Evolutionary conservation across 1,284 basidiomycete species (phyloP), one percentile per base, ranked within the genome.

Genomic region (Cryptococcus sp.): DNA sequence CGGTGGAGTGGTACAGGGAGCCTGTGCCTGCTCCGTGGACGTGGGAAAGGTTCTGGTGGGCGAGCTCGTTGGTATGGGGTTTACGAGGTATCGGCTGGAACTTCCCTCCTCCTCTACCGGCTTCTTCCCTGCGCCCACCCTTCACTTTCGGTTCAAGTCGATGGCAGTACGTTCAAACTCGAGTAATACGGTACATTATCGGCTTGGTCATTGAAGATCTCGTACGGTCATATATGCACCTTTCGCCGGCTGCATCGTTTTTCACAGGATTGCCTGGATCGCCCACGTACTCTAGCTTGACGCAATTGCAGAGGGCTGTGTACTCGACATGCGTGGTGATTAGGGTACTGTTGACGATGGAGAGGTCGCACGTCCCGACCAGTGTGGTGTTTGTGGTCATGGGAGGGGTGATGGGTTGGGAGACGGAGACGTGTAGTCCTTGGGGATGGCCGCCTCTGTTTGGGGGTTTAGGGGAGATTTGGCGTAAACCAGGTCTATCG

Each of bases 371-470:
- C 26, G 40, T 60, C 18, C 28, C 39, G 11, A 24, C 31, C 12
- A 48, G 48, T 0, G 36, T 61, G 2, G 9, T 51, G 3, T 48
- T 52, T 5, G 62, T 71, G 7, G 24, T 39, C 0, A 22, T 65
- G 1, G 69, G 69, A 14, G 65, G 65, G 0, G 2, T 58, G 6
- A 39, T 68, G 33, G 65, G 62, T 5, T 58, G 60, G 57, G 58
- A 65, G 35, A 58, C 54, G 6, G 67, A 71, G 47, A 44, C 65
- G 34, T 66, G 54, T 46, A 57, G 52, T 22, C 67, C 66, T n/a
- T 71, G 65, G 62, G 69, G 69, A 4, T 69, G 63, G 62, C 65
- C 69, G 2, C 65, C 67, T 36, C 31, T 66, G 10, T 67, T 69
- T 49, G 69, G 63, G 5, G 54, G 50, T 24, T 32, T 68, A 19